phyloP scores from a whole-genome alignment of 306 rosid species.

The Quillaja saponaria region DNA sequence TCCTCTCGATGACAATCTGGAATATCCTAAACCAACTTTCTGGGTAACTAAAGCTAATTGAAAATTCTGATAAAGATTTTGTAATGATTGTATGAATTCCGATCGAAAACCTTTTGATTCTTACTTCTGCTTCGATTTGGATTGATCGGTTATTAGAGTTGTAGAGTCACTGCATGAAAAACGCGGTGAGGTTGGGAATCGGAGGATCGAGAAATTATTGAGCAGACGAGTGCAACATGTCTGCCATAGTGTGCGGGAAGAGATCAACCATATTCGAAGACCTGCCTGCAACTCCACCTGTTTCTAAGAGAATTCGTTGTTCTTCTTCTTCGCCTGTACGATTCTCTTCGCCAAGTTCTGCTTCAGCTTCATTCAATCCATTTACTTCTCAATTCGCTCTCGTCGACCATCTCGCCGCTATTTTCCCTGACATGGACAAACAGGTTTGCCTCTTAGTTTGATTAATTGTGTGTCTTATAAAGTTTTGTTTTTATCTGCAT shows the following conservation, averaged over 20 bases:
- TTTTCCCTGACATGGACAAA: conserved; percentile 78
- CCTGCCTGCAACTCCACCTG: conserved; percentile 49
- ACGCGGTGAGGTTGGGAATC: conserved; percentile 29
- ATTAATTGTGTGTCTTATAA: background rate
- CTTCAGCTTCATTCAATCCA: conserved; percentile 22
- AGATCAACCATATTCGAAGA: conserved; percentile 84
- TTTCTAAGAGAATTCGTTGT: conserved; percentile 67
- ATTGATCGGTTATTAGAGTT: conserved; percentile 22
- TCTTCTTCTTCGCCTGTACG: conserved; percentile 64
- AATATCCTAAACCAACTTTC: background rate
- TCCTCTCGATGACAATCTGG: background rate
- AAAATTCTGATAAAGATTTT: background rate
- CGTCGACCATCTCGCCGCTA: conserved; percentile 51
- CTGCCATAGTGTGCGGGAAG: conserved; percentile 97
- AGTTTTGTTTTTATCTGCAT: background rate
- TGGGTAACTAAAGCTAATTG: background rate
- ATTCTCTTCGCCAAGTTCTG: conserved; percentile 45
- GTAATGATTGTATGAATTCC: too few relatives aligned
- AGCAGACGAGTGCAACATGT: conserved; percentile 73
- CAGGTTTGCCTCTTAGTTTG: conserved; percentile 44
- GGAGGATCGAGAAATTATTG: conserved; percentile 39
- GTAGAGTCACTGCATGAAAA: conserved; percentile 48
- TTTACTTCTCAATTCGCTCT: conserved; percentile 33
- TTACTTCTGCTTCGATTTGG: too few relatives aligned
- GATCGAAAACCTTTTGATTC: too few relatives aligned